phyloP scores from a whole-genome alignment of 2,329 filamentous ascomycete species.

The Claviceps capensis region DNA sequence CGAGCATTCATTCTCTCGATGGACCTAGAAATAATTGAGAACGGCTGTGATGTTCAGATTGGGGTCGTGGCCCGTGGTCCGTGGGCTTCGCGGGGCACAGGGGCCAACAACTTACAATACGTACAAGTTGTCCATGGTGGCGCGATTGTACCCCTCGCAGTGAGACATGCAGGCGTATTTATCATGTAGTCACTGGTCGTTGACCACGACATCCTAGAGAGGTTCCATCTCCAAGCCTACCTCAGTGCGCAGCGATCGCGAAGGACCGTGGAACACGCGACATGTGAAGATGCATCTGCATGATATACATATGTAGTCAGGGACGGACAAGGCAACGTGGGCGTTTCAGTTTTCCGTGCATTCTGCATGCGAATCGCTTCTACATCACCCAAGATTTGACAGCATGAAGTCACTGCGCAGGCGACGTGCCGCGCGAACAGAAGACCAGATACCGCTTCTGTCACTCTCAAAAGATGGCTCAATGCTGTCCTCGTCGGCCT shows the following conservation, averaged over 20 bases:
- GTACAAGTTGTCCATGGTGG: no score
- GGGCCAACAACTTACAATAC: no score
- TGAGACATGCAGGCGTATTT: not conserved
- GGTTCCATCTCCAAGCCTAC: not conserved
- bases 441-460: not conserved
- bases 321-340: not conserved
- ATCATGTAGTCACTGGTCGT: not conserved
- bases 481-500: not conserved
- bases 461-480: not conserved
- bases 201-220: not conserved
- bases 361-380: not conserved
- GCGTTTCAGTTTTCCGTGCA: not conserved
- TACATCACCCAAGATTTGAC: not conserved
- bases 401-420: not conserved
- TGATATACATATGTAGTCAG: not conserved
- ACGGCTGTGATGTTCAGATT: no score
- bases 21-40: no score
- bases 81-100: no score
- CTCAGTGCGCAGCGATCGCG: no score
- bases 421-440: not conserved
- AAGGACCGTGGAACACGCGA: not conserved
- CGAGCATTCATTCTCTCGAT: no score
- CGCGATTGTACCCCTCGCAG: no score
- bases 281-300: not conserved
- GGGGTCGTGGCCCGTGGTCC: no score